Conservation (phyloP, 106 monocot genomes). For the Dioscorea zingiberensis region DNA sequence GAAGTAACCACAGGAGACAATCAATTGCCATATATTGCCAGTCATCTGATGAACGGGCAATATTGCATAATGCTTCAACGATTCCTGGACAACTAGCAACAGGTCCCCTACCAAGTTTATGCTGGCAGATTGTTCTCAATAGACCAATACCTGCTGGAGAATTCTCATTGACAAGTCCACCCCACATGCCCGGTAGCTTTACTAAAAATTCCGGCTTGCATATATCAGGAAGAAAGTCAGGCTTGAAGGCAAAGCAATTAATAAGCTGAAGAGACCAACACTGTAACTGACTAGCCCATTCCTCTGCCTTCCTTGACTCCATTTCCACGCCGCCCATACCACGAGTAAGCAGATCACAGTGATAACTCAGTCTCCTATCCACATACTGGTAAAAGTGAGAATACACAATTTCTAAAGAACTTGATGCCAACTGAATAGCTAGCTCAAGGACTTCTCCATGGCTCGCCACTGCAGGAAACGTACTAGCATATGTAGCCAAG, state of each 20-base stretch:
- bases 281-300: slow-evolving; percentile 99
- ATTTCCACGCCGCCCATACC: slow-evolving; percentile 98
- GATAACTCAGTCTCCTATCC: slow-evolving; percentile 80
- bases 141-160: slow-evolving; percentile 98
- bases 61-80: slow-evolving; percentile 82
- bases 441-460: slow-evolving; percentile 90
- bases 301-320: slow-evolving; percentile 98
- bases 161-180: slow-evolving; percentile 95
- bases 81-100: slow-evolving; percentile 56
- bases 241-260: slow-evolving; percentile 99
- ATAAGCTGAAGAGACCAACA: slow-evolving; percentile 99
- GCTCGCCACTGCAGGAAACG: slow-evolving; percentile 79
- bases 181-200: slow-evolving; percentile 94
- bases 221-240: slow-evolving; percentile 86
- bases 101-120: slow-evolving; percentile 73
- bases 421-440: slow-evolving; percentile 78
- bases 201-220: slow-evolving; percentile 77
- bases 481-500: slow-evolving; percentile 84
- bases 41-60: slow-evolving; percentile 94
- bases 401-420: slow-evolving; percentile 95
- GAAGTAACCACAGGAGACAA: slow-evolving; percentile 88
- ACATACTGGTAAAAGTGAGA: slow-evolving; percentile 85
- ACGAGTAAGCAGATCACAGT: slow-evolving; percentile 96
- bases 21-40: slow-evolving; percentile 99
- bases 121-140: slow-evolving; percentile 85